Evolutionary conservation across 2,329 filamentous ascomycete genomes (phyloP), one percentile per base, ranked within the genome.

Genomic region (Orbilia brochopaga): DNA sequence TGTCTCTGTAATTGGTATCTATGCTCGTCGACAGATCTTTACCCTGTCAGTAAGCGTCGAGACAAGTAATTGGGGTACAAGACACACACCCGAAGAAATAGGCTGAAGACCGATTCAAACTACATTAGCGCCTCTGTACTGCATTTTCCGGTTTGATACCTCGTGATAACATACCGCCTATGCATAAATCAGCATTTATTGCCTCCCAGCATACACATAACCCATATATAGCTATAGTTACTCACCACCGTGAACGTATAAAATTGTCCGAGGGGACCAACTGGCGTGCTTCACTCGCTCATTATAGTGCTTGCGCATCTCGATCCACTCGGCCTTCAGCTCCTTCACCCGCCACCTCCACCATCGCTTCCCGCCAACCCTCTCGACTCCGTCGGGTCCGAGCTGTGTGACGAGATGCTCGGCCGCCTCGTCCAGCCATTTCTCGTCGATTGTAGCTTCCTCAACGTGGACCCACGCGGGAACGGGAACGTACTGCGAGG

Each of bases 1-100:
- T 97, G 92, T 54, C 93, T 85, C 80, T 99, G 94, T 84, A 99
- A 87, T 83, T 97, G 93, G 80, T 97, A 97, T n/a, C 94, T 88
- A 81, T 97, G 94, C 79, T 96, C 92, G 78, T 97, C 92, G 40
- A 97, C 88, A 76, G 91, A 95, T 93, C 66, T 70, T 3, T 19
- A 59, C n/a, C 15, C 11, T 13, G 42, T 59, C 46, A 69, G 51
- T 21, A 19, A 19, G 50, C 30, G 35, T 15, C 37, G 5, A 21
- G n/a, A 6, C 17, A 54, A 13, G 7, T 37, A 17, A 13, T 23
- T 2, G 8, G 35, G 6, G 11, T 19, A 13, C 21, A 17, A 32
- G 27, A 1, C n/a, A 48, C 17, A 5, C 48, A 70, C 66, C 66
- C 66, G 35, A 70, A 70, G 50, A 70, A 70, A 70, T 70, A 70